Evolutionary conservation across 768 basidiomycete species (phyloP), one percentile per base, ranked within the genome.

Genomic region (Crassisporium funariophilum): DNA sequence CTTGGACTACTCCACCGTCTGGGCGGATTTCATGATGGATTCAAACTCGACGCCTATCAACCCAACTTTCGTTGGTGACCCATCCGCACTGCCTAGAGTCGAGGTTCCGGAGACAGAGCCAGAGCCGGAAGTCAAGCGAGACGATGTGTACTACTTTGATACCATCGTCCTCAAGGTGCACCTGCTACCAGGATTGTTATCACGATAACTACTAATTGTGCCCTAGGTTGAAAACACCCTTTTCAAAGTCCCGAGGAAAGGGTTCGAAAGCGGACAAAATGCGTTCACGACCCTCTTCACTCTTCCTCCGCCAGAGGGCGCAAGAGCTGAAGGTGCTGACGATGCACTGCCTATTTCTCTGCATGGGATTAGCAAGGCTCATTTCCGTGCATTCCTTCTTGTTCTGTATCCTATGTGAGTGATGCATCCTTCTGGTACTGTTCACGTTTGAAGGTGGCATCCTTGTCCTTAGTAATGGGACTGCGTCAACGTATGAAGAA

Each of bases 221-320:
- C n/a, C n/a, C n/a, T n/a, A 51, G 50, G 50, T 51, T 29, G 50
- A 41, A 7, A 36, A 47, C 33, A 46, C 22, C 20, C 38, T 46
- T 9, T 52, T 52, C 29, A 31, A 40, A n/a, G 50, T 52, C 19
- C 50, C 50, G 16, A 31, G 40, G 35, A 31, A 46, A 17, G 50
- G 45, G 15, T 52, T 52, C 24, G 40, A 52, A 27, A 19, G 34
- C 11, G 44, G 39, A 36, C 40, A 34, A 20, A 29, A 11, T 17
- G 22, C 4, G 6, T 38, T 46, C 25, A 20, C 11, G 6, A 11
- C 35, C 35, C 11, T 37, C 10, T 37, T 37, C 9, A 2, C 35
- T 16, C 17, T 37, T n/a, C 35, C 35, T 37, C 35, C 11, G 17
- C 19, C 35, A 4, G 35, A 37, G 3, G 35, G n/a, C 2, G 6